Percentiles rank a stretch among this genome's conserved stretches.
Conservation (phyloP, 2,329 filamentous ascomycete genomes). For the Tolypocladium sp. region DNA sequence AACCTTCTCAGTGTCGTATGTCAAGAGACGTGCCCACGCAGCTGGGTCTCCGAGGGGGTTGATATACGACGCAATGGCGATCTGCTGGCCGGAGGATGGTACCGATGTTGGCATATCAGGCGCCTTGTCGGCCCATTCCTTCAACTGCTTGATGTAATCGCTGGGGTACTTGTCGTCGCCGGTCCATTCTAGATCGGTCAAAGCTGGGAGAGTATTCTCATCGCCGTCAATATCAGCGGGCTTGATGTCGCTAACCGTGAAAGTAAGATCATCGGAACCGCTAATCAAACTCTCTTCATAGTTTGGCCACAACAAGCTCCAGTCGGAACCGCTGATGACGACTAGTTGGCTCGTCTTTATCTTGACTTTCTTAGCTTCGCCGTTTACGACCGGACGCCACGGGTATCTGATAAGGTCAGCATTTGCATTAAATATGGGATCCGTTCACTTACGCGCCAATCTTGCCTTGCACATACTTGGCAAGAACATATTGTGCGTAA, state of each 20-base stretch:
- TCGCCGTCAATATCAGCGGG: neutral
- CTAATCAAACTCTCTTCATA: neutral
- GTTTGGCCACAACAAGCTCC: neutral
- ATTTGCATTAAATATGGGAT: neutral
- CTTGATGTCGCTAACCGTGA: neutral
- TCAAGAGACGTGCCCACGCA: no score
- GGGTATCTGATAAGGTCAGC: neutral
- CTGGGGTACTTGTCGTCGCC: neutral
- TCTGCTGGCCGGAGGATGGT: neutral
- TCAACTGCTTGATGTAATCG: neutral
- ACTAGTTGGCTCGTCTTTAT: neutral
- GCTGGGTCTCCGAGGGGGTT: no score
- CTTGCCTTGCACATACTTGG: neutral
- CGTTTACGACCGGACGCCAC: neutral
- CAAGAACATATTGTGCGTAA: neutral
- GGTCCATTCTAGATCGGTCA: neutral
- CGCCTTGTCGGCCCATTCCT: neutral
- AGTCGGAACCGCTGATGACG: neutral
- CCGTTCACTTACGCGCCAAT: neutral
- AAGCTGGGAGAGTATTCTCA: neutral
- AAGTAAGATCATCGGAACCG: neutral
- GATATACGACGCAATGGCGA: no score
- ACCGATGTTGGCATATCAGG: neutral
- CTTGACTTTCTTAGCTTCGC: neutral
- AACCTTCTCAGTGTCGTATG: no score